These are phyloP conservation scores for Dothideomycetes sp. DNA, from an alignment of 2,329 filamentous ascomycete species.

Conservation along the genomic window DNA sequence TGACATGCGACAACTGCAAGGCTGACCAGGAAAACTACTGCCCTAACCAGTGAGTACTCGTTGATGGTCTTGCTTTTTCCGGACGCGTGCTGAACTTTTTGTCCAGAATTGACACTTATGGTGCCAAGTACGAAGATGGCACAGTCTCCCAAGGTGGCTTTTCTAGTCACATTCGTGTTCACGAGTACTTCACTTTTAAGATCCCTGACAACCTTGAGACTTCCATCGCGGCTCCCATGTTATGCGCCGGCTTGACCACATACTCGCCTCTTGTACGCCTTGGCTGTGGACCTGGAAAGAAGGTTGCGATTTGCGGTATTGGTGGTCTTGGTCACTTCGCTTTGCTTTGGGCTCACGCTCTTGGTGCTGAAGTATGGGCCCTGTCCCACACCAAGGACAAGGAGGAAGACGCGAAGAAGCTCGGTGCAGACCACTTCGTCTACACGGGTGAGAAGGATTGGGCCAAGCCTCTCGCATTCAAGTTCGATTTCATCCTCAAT, in stretches of 20 bases:
- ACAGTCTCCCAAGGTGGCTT: constrained; percentile 55
- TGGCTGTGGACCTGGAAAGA: constrained; percentile 55
- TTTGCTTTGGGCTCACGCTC: constrained; percentile 55
- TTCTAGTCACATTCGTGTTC: constrained; percentile 40
- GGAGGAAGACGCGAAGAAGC: constrained; percentile 44
- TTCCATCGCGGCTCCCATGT: constrained; percentile 51
- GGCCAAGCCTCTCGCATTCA: constrained; percentile 39
- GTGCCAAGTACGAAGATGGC: constrained; percentile 20
- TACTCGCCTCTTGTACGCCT: constrained; percentile 57
- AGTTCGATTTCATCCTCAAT: constrained; percentile 52
- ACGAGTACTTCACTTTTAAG: constrained; percentile 45
- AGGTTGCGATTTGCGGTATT: constrained; percentile 58
- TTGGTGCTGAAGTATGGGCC: constrained; percentile 55
- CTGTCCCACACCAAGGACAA: constrained; percentile 50
- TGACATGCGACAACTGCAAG: constrained; percentile 42
- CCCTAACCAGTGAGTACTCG: constrained; percentile 15
- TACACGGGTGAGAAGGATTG: constrained; percentile 47
- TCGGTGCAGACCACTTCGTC: constrained; percentile 48
- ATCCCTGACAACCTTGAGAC: constrained; percentile 39
- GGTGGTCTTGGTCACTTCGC: constrained; percentile 62
- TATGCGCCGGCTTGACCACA: constrained; percentile 65
- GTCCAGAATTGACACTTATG: constrained; percentile 20
- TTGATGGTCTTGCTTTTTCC: neutral
- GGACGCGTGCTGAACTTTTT: neutral
- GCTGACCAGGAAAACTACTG: constrained; percentile 25